A percentile compares a stretch with the other conserved stretches of the same genome.
phyloP scores from a whole-genome alignment of 176 grass and related monocot species.

The Calamus simplicifolius region DNA sequence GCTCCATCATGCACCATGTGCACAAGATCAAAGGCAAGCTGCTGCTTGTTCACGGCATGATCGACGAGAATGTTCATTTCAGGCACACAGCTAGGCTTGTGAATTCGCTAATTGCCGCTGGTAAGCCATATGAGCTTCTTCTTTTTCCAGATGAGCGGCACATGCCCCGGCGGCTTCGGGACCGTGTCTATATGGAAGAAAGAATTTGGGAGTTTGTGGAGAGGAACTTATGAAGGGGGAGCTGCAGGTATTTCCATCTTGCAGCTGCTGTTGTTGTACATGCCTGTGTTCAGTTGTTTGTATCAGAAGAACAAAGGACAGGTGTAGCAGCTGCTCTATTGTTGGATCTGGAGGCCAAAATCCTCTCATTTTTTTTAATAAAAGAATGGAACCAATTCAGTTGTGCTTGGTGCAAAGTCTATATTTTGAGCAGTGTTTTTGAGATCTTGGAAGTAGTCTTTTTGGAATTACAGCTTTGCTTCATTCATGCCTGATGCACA shows the following conservation, averaged over 20 bases:
- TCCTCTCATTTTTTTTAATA: too few relatives aligned
- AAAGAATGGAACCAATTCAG: too few relatives aligned
- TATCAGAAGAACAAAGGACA: too few relatives aligned
- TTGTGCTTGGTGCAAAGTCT: too few relatives aligned
- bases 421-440: too few relatives aligned
- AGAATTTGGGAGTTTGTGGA: conserved; percentile 89
- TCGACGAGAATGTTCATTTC: conserved; percentile 97
- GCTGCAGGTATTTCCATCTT: not conserved
- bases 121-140: conserved; percentile 85
- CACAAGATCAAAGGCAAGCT: conserved; percentile 69
- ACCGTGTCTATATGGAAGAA: conserved; percentile 98
- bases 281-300: too few relatives aligned
- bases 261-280: too few relatives aligned
- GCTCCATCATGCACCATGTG: conserved; percentile 91
- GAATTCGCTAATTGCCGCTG: conserved; percentile 60
- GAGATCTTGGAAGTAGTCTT: too few relatives aligned
- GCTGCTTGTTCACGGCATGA: conserved; percentile 94
- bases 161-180: conserved; percentile 71
- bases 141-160: conserved; percentile 89
- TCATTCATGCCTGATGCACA: too few relatives aligned
- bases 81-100: conserved; percentile 89
- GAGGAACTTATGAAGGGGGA: conserved; percentile 59
- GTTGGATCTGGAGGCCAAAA: too few relatives aligned
- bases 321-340: too few relatives aligned
- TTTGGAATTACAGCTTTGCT: too few relatives aligned